phyloP scores from a whole-genome alignment of 2,329 filamentous ascomycete species.

The Claviceps digitariae region DNA sequence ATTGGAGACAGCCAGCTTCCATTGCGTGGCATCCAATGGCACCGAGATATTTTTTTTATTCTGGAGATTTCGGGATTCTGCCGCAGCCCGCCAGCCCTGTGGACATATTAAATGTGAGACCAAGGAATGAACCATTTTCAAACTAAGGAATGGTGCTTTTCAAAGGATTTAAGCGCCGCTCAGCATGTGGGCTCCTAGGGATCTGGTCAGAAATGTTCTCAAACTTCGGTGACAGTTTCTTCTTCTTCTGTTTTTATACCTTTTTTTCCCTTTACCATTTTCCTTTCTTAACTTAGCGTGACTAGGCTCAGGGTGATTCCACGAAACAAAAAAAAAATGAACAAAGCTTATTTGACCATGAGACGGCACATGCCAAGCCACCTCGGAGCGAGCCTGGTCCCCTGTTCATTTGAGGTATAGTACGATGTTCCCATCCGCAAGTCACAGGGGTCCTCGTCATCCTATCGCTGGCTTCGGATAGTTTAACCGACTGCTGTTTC shows the following conservation, averaged over 20 bases:
- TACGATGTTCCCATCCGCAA: not conserved
- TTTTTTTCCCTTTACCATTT: not conserved
- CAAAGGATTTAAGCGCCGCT: not conserved
- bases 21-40: not conserved
- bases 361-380: not conserved
- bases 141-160: not conserved
- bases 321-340: not conserved
- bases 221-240: not conserved
- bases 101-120: not conserved
- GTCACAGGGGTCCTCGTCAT: not conserved
- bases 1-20: not conserved
- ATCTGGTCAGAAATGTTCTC: not conserved
- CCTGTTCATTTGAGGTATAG: not conserved
- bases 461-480: slow-evolving; percentile 3
- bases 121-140: not conserved
- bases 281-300: not conserved
- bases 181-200: not conserved
- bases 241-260: no score
- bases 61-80: not conserved
- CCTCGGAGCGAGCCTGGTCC: not conserved
- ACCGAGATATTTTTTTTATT: not conserved
- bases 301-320: not conserved
- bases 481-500: slow-evolving; percentile 5
- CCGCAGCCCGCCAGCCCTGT: not conserved
- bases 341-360: not conserved